Evolutionary conservation across 495 filamentous ascomycete genomes (phyloP), one percentile per base, ranked within the genome.

Genomic region (Penicillium egyptiacum): DNA sequence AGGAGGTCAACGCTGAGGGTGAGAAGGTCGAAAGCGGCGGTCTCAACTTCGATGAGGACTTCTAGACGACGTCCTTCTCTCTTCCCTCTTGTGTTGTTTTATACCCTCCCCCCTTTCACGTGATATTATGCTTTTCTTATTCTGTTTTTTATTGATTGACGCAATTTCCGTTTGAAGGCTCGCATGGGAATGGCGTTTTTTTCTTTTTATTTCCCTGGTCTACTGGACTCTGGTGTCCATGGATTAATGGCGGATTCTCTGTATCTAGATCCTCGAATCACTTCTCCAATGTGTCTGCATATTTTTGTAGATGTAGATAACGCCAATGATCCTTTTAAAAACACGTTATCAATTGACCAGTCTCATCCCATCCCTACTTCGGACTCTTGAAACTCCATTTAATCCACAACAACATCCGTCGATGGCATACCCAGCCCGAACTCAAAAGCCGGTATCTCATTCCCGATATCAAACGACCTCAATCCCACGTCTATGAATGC

Each of bases 21-120:
- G 77, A 84, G 65, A 76, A 78, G 59, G 83, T 86, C 71, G 88
- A 85, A 57, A 84, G 82, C 40, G 85, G 88, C 56, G 92, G 92
- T 73, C 91, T 98, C 74, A 80, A 74, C 69, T 98, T 98, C 68
- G 92, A 98, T 64, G 94, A 98, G 64, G 94, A 98, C 79, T 98
- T 98, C 73, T 98, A 88, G 80, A 79, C 70, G 49, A 17, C 40
- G 22, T 54, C 61, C 31, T 16, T 55, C 17, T 47, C 39, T 59
- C 59, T 60, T 53, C 60, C 65, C 68, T 66, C 65, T 63, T 33
- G 50, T 58, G 39, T 61, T 67, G 61, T 72, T 66, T 60, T 70
- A 67, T 70, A 68, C 66, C 66, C 63, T 63, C 40, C 49, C 53
- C 28, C 43, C 53, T 60, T 63, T 58, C 59, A 51, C 50, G 64